A percentile compares a stretch with the other conserved stretches of the same genome.
phyloP scores from a whole-genome alignment of 176 grass and related monocot species.

The Oryza coarctata region DNA sequence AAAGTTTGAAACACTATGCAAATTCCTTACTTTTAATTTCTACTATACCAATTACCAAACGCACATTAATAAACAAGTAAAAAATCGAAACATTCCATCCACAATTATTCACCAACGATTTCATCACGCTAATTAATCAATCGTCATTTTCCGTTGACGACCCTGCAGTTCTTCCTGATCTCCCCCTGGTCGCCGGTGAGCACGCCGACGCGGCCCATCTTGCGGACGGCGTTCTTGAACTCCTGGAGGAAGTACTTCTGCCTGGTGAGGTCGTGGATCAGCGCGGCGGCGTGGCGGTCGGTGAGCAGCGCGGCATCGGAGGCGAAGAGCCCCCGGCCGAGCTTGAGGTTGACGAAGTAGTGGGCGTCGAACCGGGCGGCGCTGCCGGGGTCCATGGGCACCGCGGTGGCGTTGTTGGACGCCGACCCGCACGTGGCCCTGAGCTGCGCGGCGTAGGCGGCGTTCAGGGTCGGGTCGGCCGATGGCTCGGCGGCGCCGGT shows the following conservation, averaged over 20 bases:
- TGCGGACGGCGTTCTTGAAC: slow-evolving; percentile 50
- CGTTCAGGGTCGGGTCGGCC: slow-evolving; percentile 40
- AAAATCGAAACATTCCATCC: not conserved
- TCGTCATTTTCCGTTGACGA: not conserved
- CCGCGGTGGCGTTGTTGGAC: slow-evolving; percentile 20
- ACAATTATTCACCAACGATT: not conserved
- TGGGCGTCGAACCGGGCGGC: slow-evolving; percentile 49
- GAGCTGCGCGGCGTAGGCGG: slow-evolving; percentile 38
- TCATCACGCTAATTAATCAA: not conserved
- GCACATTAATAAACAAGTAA: not conserved
- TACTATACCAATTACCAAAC: too few species aligned
- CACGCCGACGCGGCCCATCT: slow-evolving; percentile 53
- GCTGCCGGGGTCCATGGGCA: slow-evolving; percentile 56
- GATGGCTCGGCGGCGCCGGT: not conserved
- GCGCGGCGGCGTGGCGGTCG: slow-evolving; percentile 22
- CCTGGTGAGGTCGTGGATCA: slow-evolving; percentile 38
- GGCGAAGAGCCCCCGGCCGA: slow-evolving; percentile 41
- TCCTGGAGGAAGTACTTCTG: slow-evolving; percentile 32
- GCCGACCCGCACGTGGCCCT: not conserved
- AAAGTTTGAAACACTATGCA: too few species aligned
- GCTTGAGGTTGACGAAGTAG: slow-evolving; percentile 67
- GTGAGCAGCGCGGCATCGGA: slow-evolving; percentile 59
- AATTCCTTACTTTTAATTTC: too few species aligned
- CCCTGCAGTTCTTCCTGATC: slow-evolving; percentile 56
- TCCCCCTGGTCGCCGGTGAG: slow-evolving; percentile 31